Percentiles rank a stretch among this genome's conserved stretches.
Evolutionary conservation across 495 filamentous ascomycete species (phyloP).

Genomic region (Astrothelium subdiscretum): DNA sequence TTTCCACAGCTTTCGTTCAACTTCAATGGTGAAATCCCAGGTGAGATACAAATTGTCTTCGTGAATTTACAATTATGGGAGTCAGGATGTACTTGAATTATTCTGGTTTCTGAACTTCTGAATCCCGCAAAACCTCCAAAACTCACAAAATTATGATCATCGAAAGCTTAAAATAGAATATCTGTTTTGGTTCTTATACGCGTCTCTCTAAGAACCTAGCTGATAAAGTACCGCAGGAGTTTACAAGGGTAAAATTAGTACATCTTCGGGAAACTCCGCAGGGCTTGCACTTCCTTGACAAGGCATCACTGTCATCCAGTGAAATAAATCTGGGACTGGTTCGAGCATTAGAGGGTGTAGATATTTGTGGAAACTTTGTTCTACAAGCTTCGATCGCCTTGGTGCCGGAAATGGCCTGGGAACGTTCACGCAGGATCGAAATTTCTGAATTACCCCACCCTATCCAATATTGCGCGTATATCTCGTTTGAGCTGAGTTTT

Average conservation of each 20-base stretch:
- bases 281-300: neutral
- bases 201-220: neutral
- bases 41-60: no score
- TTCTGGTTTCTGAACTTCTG: no score
- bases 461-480: neutral
- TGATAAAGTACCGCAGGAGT: neutral
- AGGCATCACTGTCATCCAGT: neutral
- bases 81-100: no score
- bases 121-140: no score
- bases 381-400: neutral
- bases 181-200: neutral
- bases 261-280: neutral
- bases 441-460: neutral
- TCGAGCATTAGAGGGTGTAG: neutral
- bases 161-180: neutral
- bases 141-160: no score
- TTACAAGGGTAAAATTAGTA: neutral
- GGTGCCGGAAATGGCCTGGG: no score
- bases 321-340: neutral
- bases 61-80: no score
- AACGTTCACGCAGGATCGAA: neutral
- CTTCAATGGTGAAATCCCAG: no score
- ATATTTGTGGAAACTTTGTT: neutral
- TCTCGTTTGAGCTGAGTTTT: neutral
- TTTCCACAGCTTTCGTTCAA: no score